Evolutionary conservation across 2,329 filamentous ascomycete genomes (phyloP).

Genomic region (Furcasterigmium furcatum): DNA sequence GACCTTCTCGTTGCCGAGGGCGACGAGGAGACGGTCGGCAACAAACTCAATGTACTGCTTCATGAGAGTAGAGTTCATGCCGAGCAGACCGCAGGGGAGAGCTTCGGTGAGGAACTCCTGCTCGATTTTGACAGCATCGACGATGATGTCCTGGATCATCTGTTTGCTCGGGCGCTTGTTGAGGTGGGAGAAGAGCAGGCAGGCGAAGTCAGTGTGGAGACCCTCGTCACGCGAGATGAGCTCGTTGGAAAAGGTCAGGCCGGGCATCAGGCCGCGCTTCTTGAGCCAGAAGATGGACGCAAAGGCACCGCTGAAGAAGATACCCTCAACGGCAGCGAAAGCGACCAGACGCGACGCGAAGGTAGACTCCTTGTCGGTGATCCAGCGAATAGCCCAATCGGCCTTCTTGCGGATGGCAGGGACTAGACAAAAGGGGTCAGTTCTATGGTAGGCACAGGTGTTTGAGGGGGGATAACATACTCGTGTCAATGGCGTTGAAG

Average conservation of each 20-base stretch:
- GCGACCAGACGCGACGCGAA: conserved; percentile 95
- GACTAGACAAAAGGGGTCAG: conserved; percentile 46
- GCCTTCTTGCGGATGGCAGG: conserved; percentile 98
- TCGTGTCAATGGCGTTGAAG: conserved; percentile 98
- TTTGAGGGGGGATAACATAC: conserved; percentile 41
- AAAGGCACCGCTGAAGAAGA: conserved; percentile 99
- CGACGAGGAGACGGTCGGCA: conserved; percentile 87
- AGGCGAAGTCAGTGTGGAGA: conserved; percentile 98
- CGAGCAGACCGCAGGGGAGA: conserved; percentile 85
- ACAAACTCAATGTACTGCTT: conserved; percentile 99
- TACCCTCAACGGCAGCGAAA: conserved; percentile 96
- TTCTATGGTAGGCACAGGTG: neutral
- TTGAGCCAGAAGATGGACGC: conserved; percentile 99
- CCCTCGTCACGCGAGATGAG: conserved; percentile 99
- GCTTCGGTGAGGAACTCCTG: conserved; percentile 98
- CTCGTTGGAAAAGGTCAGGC: conserved; percentile 98
- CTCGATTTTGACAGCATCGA: conserved; percentile 90
- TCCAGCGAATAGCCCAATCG: conserved; percentile 96
- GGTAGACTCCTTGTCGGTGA: conserved; percentile 86
- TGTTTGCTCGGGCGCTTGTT: conserved; percentile 85
- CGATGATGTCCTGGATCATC: conserved; percentile 82
- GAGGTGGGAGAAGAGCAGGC: conserved; percentile 94
- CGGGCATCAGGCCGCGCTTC: conserved; percentile 99
- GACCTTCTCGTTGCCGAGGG: conserved; percentile 90
- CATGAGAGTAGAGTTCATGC: conserved; percentile 97